Base-by-base conservation (phyloP, 257 asterid genomes). In the Rehmannia glutinosa region DNA sequence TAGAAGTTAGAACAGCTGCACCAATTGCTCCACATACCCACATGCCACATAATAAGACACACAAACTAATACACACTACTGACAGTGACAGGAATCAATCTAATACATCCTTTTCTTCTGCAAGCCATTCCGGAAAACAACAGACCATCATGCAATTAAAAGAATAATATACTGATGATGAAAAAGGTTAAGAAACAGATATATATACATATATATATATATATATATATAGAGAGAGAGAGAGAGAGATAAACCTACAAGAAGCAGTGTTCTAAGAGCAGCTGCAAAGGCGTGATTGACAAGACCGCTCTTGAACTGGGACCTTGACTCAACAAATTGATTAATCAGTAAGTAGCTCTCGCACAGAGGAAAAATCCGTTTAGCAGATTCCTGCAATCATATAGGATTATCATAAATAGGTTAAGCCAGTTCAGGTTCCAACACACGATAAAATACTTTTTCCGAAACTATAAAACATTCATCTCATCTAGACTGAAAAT, bases 221-320 rank as follows among this genome's bases (percentile, higher is more conserved):
- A n/a, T n/a, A n/a, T n/a, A n/a, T n/a, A n/a, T n/a, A n/a, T n/a
- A n/a, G 35, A 49, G 58, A 13, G 38, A 61, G 52, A 53, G 43
- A 47, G 33, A 36, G 56, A 62, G 21, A 46, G 56, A 16, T 38
- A 64, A 82, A 86, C 91, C 77, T 83, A 93, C 99, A 43, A 93
- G 89, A 56, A 93, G 94, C 62, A 93, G 84, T 52, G 96, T 81
- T 81, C 97, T 81, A 21, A 93, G 87, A 52, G 96, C 96, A 73
- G 99, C 94, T 17, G 99, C 96, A 71, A 93, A 90, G 28, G 99
- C 99, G 72, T 93, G 99, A 76, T 93, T 93, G 35, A 93, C 97
- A 61, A 93, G 82, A 64, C 99, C 97, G 36, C 80, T 82, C 84
- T 88, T 88, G 92, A 86, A 88, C 74, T 85, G 96, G 61, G 99